Evolutionary conservation across 2,329 filamentous ascomycete genomes (phyloP).

Genomic region (Colletotrichum neosansevieriae): DNA sequence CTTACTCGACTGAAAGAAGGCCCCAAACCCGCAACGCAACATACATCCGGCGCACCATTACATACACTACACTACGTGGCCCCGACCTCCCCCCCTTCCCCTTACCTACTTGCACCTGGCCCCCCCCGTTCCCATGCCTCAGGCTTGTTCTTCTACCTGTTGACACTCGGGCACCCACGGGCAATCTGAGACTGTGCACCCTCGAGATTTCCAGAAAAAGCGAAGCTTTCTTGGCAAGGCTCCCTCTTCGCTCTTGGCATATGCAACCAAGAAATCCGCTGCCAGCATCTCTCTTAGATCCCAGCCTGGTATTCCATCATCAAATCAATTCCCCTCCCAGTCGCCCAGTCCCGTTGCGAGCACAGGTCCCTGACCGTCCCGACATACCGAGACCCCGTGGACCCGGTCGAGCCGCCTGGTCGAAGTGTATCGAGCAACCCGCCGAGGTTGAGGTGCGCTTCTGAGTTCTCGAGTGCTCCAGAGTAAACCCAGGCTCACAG

Average conservation of each 20-base stretch:
- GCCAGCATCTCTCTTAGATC: conserved; percentile 41
- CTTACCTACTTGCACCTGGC: not conserved
- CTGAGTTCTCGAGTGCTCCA: not conserved
- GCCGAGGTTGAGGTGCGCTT: not conserved
- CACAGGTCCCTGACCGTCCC: conserved; percentile 35
- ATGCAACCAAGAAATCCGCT: conserved; percentile 42
- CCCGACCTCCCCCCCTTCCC: conserved; percentile 13
- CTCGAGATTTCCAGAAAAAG: conserved; percentile 41
- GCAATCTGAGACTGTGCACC: conserved; percentile 41
- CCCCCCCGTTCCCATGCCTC: conserved; percentile 27
- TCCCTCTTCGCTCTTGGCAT: conserved; percentile 42
- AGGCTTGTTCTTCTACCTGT: conserved; percentile 27
- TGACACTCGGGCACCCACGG: conserved; percentile 34
- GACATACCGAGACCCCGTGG: conserved; percentile 39
- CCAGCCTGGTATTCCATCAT: conserved; percentile 40
- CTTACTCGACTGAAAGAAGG: not conserved
- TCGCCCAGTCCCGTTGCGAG: conserved; percentile 26
- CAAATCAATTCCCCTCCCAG: conserved; percentile 38
- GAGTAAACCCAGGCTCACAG: conserved; percentile 14
- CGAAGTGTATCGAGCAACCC: conserved; percentile 8
- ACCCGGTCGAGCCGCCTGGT: conserved; percentile 35
- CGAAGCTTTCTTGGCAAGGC: conserved; percentile 44
- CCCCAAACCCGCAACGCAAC: conserved; percentile 9
- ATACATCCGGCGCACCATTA: conserved; percentile 29
- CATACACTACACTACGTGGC: conserved; percentile 19